Evolutionary conservation across 352 stramenopile genomes (phyloP), one percentile per base, ranked within the genome.

Genomic region (Phytophthora constricta): DNA sequence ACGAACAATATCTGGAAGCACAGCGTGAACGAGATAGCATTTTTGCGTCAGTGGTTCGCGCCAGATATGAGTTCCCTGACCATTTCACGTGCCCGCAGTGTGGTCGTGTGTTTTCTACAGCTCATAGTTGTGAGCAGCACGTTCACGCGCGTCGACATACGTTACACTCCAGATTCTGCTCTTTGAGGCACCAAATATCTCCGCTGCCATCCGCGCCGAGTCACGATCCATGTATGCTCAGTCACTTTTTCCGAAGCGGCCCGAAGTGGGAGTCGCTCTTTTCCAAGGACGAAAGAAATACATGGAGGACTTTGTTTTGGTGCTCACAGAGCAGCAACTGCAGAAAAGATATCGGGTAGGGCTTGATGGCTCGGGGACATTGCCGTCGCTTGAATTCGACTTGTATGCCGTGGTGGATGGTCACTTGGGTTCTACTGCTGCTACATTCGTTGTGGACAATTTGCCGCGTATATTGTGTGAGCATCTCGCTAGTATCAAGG

Each of bases 391-490:
- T 0, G 81, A 54, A 11, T 91, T 93, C 58, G 84, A 97, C 26
- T 89, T 98, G 56, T 98, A 96, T 70, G 96, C 91, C 13, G 84
- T 99, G n/a, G 92, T 98, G 39, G 97, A 99, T 78, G 97, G 97
- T 1, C 97, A 99, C 66, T 82, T 95, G 51, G 96, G 96, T 16
- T 97, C 90, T 51, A 63, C 90, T 14, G 95, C 95, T 13, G 93
- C 91, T 1, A 86, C 89, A 41, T 99, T 90, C 63, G 89, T 92
- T 10, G 55, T 78, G 3, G 49, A 79, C 13, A 72, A 89, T 25
- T 49, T 92, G 3, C 62, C 77, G 26, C 55, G 56, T 4, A 49
- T 74, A 17, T 47, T 90, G 42, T 77, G 53, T 11, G 51, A 34
- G 0, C 73, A 86, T 42, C 77, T 86, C 17, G 62, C 61, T 51